These are phyloP conservation scores for Polychaeton citri DNA, from an alignment of 2,329 filamentous ascomycete genomes.

Conservation along the genomic window DNA sequence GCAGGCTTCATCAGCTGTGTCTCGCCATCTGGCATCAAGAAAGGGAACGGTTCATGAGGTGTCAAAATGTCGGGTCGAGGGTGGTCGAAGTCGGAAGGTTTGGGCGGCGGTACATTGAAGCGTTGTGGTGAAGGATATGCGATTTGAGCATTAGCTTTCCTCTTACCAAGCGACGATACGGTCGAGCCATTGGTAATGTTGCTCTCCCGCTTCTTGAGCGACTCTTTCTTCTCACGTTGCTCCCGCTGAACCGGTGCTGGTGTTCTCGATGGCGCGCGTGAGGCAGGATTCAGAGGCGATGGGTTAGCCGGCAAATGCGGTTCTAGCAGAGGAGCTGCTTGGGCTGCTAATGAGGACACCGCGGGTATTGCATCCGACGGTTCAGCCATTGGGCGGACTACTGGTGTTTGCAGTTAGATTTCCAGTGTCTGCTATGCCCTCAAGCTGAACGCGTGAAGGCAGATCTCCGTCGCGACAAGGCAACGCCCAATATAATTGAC, in stretches of 20 bases:
- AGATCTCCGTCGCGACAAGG: too few species aligned
- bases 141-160: slow-evolving; percentile 22
- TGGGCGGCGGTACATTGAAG: slow-evolving; percentile 36
- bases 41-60: slow-evolving; percentile 32
- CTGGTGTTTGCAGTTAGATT: too few species aligned
- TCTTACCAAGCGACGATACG: slow-evolving; percentile 19
- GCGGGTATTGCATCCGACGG: background rate
- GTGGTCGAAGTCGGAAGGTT: slow-evolving; percentile 33
- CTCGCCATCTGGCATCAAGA: slow-evolving; percentile 28
- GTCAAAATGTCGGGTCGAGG: slow-evolving; percentile 34
- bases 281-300: slow-evolving; percentile 55
- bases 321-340: slow-evolving; percentile 2
- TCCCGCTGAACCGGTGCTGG: slow-evolving; percentile 30
- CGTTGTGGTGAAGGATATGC: slow-evolving; percentile 34
- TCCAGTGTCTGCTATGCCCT: too few species aligned
- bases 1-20: slow-evolving; percentile 34
- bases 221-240: slow-evolving; percentile 38
- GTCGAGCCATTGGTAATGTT: slow-evolving; percentile 21
- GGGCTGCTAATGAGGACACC: background rate
- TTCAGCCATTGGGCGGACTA: too few species aligned
- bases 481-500: too few species aligned
- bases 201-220: slow-evolving; percentile 40
- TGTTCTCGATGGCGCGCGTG: slow-evolving; percentile 16
- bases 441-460: too few species aligned
- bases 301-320: slow-evolving; percentile 53